Percentiles rank a stretch among this genome's conserved stretches.
Conservation (phyloP, 805 yeast genomes). For the Ogataea populi-albae region DNA sequence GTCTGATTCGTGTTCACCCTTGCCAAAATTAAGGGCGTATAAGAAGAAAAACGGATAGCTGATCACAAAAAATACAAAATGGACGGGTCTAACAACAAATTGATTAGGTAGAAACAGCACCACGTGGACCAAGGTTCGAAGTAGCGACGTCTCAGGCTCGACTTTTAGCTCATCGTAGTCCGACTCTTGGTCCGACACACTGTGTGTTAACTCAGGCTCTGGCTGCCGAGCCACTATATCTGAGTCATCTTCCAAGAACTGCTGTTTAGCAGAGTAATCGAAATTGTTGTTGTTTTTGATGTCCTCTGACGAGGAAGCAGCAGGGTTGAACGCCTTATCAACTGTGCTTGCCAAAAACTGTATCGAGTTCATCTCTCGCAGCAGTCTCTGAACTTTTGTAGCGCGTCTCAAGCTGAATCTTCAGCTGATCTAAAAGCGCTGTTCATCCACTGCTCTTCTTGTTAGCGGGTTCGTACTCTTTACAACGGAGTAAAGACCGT, state of each 20-base stretch:
- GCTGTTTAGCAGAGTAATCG: neutral
- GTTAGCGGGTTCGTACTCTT: no score
- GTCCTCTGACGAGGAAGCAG: slow-evolving; percentile 3
- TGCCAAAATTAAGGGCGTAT: slow-evolving; percentile 6
- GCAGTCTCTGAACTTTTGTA: neutral
- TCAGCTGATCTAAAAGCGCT: neutral
- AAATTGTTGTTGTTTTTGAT: slow-evolving; percentile 2
- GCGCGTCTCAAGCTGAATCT: neutral
- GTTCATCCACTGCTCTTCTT: no score
- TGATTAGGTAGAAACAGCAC: slow-evolving; percentile 48
- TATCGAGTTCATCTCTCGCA: slow-evolving; percentile 28
- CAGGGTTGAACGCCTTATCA: slow-evolving; percentile 28
- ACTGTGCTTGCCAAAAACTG: slow-evolving; percentile 32
- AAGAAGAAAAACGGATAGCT: slow-evolving; percentile 55
- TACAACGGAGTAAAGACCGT: no score
- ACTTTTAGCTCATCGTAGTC: slow-evolving; percentile 12
- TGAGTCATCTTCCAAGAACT: slow-evolving; percentile 13
- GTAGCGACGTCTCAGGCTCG: slow-evolving; percentile 13
- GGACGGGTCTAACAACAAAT: slow-evolving; percentile 50
- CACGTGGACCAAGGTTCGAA: slow-evolving; percentile 25
- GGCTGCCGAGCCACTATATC: slow-evolving; percentile 23
- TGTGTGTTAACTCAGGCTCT: slow-evolving; percentile 1
- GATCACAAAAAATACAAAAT: slow-evolving; percentile 46
- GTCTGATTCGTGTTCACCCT: neutral
- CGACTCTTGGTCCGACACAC: slow-evolving; percentile 11